Evolutionary conservation across 805 yeast species (phyloP), one percentile per base, ranked within the genome.

Genomic region (Pichia deserticola): DNA sequence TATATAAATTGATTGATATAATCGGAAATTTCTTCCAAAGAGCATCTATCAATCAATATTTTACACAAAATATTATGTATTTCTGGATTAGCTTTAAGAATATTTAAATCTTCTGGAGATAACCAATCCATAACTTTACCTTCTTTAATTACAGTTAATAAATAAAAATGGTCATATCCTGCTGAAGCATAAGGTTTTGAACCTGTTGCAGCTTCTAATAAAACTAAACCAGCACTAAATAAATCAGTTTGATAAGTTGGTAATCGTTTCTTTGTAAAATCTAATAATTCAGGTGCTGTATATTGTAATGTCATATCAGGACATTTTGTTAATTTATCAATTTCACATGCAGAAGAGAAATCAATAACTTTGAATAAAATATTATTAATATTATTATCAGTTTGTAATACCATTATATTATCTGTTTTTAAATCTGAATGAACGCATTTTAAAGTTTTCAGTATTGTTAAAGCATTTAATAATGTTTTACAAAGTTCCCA

Each of bases 381-480:
- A 20, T 57, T 49, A 30, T 68, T 57, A 13, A 66, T 54, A 49
- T 64, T 64, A 49, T 69, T 72, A 48, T 67, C 38, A 3, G 32
- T 37, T 5, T 48, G 44, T 9, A 45, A 33, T 13, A 68, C 61
- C 51, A 76, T 58, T 8, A 76, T 57, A 55, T 76, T 76, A 42
- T 71, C 71, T 15, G 78, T 67, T 58, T 77, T 76, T 52, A 74
- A 56, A 55, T 77, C 81, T 54, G 77, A 69, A 52, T 77, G 80
- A 13, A 76, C 71, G 30, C 69, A 54, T 5, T 62, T 55, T 28
- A 67, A 49, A 3, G 58, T 55, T 40, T 53, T 53, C 28, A 72
- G 47, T 1, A 65, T 54, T 1, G 42, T 30, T 3, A 71, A 52
- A 5, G 62, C 60, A 42, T 56, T 51, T 1, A 67, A 15, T 20